Evolutionary conservation across 2,329 filamentous ascomycete species (phyloP).

Genomic region (Corinectria fuckeliana): DNA sequence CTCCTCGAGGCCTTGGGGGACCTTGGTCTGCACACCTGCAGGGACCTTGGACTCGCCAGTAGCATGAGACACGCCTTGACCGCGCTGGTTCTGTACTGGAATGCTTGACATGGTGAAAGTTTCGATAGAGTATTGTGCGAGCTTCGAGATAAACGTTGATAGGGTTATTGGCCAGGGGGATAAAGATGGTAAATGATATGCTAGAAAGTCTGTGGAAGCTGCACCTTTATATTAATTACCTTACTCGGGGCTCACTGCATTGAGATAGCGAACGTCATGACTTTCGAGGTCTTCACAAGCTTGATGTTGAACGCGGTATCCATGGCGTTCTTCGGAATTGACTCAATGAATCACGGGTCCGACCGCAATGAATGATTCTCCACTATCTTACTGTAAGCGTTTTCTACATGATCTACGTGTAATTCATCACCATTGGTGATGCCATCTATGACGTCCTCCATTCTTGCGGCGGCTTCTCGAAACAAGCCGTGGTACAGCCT

Average conservation of each 20-base stretch:
- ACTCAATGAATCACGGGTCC: no score
- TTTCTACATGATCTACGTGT: neutral
- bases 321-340: neutral
- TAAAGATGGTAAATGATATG: no score
- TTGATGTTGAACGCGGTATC: neutral
- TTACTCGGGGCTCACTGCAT: neutral
- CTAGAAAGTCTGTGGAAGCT: neutral
- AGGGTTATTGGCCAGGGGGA: no score
- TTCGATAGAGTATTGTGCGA: no score
- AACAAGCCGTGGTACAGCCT: neutral
- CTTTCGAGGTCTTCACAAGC: neutral
- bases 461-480: neutral
- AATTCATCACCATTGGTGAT: neutral
- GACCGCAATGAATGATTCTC: neutral
- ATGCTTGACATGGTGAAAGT: neutral
- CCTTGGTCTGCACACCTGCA: conserved; percentile 16
- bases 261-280: neutral
- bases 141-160: no score
- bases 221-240: neutral
- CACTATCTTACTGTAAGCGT: neutral
- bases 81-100: conserved; percentile 15
- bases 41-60: conserved; percentile 29
- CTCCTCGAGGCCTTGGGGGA: conserved; percentile 23
- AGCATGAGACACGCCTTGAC: conserved; percentile 30
- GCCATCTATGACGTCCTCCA: neutral